Percentiles rank a stretch among this genome's conserved stretches.
phyloP scores from a whole-genome alignment of 306 rosid genomes.

The Casuarina glauca region DNA sequence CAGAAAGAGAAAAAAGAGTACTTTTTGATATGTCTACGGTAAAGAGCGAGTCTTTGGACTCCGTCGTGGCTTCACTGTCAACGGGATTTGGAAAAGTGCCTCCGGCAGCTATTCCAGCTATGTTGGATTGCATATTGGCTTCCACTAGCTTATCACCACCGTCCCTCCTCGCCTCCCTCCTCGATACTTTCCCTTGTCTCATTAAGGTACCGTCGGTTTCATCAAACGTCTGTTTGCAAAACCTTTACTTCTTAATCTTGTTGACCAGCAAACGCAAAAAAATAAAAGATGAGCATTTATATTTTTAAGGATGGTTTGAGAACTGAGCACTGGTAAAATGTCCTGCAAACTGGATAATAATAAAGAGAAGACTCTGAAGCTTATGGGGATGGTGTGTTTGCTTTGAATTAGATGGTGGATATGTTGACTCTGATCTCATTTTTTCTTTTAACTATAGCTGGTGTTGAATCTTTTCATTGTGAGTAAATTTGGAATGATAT shows the following conservation, averaged over 20 bases:
- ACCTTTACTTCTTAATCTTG: neutral
- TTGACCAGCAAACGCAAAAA: constrained; percentile 9
- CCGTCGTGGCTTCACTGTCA: constrained; percentile 50
- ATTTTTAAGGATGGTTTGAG: neutral
- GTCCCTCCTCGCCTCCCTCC: constrained; percentile 59
- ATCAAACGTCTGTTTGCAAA: constrained; percentile 10
- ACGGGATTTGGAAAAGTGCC: constrained; percentile 65
- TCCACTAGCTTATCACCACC: constrained; percentile 64
- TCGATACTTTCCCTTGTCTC: constrained; percentile 45
- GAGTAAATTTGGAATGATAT: neutral
- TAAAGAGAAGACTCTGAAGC: neutral
- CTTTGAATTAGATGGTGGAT: neutral
- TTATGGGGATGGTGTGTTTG: neutral
- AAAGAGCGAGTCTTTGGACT: constrained; percentile 39
- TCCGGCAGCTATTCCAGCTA: constrained; percentile 63
- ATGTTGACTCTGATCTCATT: neutral
- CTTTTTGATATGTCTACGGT: constrained; percentile 33
- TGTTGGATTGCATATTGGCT: constrained; percentile 67
- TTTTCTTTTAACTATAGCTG: neutral
- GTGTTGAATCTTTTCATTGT: neutral
- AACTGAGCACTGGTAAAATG: neutral
- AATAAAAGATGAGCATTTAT: neutral
- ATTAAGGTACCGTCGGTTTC: constrained; percentile 46
- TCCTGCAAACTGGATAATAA: neutral
- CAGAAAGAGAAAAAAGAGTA: neutral